Evolutionary conservation across 495 filamentous ascomycete species (phyloP).

Genomic region (Penicillium tannophilum): DNA sequence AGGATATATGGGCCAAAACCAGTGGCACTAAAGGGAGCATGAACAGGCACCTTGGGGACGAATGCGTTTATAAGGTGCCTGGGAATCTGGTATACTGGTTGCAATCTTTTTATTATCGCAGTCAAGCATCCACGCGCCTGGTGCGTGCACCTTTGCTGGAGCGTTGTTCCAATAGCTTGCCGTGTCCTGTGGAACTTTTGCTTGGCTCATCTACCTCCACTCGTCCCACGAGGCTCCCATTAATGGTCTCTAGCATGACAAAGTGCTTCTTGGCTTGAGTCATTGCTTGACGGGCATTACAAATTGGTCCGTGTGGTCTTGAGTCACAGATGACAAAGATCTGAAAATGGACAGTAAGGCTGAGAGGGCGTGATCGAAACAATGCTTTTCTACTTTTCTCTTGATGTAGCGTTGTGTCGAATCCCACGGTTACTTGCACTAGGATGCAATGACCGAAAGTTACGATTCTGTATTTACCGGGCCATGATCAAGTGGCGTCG

Average conservation of each 20-base stretch:
- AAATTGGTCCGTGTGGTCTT: neutral
- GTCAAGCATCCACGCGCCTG: slow-evolving; percentile 16
- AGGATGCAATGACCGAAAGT: slow-evolving; percentile 4
- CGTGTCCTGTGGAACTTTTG: slow-evolving; percentile 14
- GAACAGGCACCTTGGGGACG: neutral
- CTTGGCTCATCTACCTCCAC: slow-evolving; percentile 14
- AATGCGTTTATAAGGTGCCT: slow-evolving; percentile 7
- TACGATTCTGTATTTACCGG: slow-evolving; percentile 1
- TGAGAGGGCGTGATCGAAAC: neutral
- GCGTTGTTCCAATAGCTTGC: slow-evolving; percentile 12
- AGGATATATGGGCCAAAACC: slow-evolving; percentile 66
- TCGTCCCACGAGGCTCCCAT: slow-evolving; percentile 10
- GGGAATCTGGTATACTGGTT: slow-evolving; percentile 5
- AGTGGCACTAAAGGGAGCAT: slow-evolving; percentile 57
- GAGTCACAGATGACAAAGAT: neutral
- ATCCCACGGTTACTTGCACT: slow-evolving; percentile 6
- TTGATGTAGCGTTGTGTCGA: slow-evolving; percentile 16
- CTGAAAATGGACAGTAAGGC: neutral
- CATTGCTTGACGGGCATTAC: slow-evolving; percentile 2
- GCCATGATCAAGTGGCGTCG: neutral
- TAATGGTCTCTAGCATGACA: slow-evolving; percentile 9
- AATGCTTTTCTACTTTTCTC: slow-evolving; percentile 7
- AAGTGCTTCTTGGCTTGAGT: slow-evolving; percentile 12
- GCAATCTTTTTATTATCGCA: neutral
- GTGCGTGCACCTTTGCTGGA: slow-evolving; percentile 10